These are phyloP conservation scores for Zygotorulaspora danielsina DNA, from an alignment of 805 yeast species.

Conservation along the genomic window DNA sequence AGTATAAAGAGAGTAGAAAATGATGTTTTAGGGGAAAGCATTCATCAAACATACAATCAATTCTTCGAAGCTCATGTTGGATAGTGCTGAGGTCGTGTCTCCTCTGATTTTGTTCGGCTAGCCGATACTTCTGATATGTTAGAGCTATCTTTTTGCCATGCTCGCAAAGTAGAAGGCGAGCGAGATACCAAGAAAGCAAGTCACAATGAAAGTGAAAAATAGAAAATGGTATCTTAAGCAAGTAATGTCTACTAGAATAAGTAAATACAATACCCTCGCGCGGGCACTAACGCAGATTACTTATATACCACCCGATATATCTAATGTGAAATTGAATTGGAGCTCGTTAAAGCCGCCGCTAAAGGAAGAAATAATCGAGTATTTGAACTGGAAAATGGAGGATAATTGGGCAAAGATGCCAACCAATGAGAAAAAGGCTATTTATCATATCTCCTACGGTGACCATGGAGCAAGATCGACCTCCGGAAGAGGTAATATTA, in stretches of 20 bases:
- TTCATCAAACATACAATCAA: conserved; percentile 29
- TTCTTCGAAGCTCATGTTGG: conserved; percentile 22
- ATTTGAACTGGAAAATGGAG: conserved; percentile 33
- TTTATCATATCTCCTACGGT: conserved; percentile 39
- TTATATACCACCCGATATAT: conserved; percentile 32
- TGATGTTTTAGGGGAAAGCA: no score
- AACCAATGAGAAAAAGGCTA: conserved; percentile 28
- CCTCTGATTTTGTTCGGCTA: not conserved
- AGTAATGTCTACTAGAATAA: not conserved
- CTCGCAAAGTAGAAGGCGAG: no score
- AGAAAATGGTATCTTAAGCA: not conserved
- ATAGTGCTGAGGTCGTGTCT: not conserved
- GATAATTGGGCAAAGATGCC: conserved; percentile 35
- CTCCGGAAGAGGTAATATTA: conserved; percentile 2
- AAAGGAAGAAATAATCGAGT: conserved; percentile 38
- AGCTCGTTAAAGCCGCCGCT: conserved; percentile 31
- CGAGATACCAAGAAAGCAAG: no score
- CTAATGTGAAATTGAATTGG: conserved; percentile 34
- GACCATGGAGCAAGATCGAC: conserved; percentile 36
- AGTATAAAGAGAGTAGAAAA: no score
- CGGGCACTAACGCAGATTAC: not conserved
- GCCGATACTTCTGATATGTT: no score
- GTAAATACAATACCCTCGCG: not conserved
- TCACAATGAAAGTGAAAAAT: no score
- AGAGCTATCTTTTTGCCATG: no score